A percentile compares a stretch with the other conserved stretches of the same genome.
Conservation (phyloP, 2,329 filamentous ascomycete species). For the Trichoderma arundinaceum region DNA sequence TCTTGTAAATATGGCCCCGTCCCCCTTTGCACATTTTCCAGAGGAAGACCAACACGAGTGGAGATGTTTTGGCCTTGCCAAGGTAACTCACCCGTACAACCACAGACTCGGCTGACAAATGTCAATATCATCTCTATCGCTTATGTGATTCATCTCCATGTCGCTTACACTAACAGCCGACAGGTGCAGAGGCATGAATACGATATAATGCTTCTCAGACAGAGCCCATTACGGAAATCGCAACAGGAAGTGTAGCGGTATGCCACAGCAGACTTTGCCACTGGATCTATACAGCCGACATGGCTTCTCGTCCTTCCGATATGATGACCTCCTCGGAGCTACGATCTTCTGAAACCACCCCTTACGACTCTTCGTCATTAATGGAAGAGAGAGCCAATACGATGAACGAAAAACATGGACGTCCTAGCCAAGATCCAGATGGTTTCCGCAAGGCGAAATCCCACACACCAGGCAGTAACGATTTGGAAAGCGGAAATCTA, state of each 20-base stretch:
- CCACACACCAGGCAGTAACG: background rate
- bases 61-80: background rate
- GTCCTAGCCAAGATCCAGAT: background rate
- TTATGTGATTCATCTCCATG: background rate
- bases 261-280: too few species aligned
- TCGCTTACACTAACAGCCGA: conserved; percentile 6
- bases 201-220: background rate
- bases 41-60: background rate
- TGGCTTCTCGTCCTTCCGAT: background rate
- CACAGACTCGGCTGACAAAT: background rate
- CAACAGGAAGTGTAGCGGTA: too few species aligned
- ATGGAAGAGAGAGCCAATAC: background rate
- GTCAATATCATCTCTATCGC: background rate
- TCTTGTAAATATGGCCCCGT: background rate
- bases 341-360: background rate
- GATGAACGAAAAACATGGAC: background rate
- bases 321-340: background rate
- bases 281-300: background rate
- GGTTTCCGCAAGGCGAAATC: background rate
- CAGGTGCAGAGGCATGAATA: background rate
- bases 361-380: background rate
- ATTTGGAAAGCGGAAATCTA: background rate
- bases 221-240: too few species aligned
- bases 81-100: background rate
- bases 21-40: background rate